Percentiles rank a stretch among this genome's conserved stretches.
Conservation (phyloP, 495 filamentous ascomycete species). For the Penicillium nucicola region DNA sequence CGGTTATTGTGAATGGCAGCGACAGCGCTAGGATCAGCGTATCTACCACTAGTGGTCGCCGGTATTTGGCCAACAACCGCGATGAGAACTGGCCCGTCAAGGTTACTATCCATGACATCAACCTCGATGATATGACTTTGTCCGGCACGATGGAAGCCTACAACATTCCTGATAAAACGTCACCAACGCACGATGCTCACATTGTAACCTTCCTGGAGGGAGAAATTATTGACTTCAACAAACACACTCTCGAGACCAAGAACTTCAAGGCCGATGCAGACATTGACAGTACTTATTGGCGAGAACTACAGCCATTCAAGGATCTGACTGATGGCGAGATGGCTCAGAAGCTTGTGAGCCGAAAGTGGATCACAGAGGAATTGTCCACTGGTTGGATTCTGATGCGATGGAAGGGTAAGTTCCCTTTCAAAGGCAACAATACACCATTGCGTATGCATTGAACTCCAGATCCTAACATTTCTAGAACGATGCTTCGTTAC, state of each 20-base stretch:
- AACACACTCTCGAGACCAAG: conserved; percentile 64
- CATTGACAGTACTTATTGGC: conserved; percentile 70
- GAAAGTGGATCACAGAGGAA: conserved; percentile 50
- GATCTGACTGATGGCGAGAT: conserved; percentile 56
- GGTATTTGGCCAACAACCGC: conserved; percentile 37
- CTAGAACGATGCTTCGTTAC: conserved; percentile 71
- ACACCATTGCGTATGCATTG: neutral
- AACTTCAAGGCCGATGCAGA: conserved; percentile 57
- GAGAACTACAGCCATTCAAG: conserved; percentile 65
- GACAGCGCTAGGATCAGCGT: conserved; percentile 32
- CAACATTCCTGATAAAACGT: conserved; percentile 62
- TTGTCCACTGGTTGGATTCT: conserved; percentile 61
- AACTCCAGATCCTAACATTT: conserved; percentile 6
- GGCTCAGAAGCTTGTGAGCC: conserved; percentile 55
- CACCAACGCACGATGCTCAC: conserved; percentile 53
- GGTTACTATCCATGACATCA: conserved; percentile 66
- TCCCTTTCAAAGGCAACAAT: neutral
- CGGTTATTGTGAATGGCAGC: conserved; percentile 40
- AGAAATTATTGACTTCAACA: conserved; percentile 73
- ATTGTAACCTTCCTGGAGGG: conserved; percentile 75
- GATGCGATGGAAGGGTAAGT: conserved; percentile 75
- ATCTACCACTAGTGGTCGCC: conserved; percentile 30
- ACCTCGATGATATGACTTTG: conserved; percentile 61
- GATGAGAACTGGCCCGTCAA: conserved; percentile 72
- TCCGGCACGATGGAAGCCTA: conserved; percentile 77